These are phyloP conservation scores for Flueggea neowawraea DNA, from an alignment of 441 rosid species.

Conservation along the genomic window DNA sequence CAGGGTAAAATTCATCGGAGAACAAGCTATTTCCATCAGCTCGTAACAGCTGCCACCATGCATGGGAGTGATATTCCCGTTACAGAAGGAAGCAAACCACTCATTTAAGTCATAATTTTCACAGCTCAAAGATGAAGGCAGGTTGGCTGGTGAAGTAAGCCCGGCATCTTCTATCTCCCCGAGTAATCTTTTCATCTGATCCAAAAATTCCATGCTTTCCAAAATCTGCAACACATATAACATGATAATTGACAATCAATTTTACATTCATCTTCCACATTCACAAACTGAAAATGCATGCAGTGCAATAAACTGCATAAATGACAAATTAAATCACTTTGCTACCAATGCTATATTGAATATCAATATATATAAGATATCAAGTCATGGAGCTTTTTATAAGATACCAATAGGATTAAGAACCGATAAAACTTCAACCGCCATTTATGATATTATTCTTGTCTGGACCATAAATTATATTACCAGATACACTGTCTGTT, in stretches of 20 bases:
- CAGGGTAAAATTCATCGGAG: constrained; percentile 23
- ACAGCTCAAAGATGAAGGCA: constrained; percentile 30
- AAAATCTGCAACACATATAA: constrained; percentile 41
- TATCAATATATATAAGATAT: too few species aligned
- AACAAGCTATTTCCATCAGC: constrained; percentile 35
- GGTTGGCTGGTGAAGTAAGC: constrained; percentile 17
- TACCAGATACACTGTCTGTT: background rate
- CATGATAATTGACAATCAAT: constrained; percentile 9
- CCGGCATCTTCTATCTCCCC: constrained; percentile 24
- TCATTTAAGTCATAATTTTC: constrained; percentile 43
- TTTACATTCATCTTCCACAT: background rate
- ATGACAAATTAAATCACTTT: too few species aligned
- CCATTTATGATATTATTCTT: too few species aligned
- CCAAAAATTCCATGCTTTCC: constrained; percentile 57
- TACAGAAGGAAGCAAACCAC: constrained; percentile 53
- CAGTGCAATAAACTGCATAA: background rate
- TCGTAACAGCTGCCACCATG: constrained; percentile 38
- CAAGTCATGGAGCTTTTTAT: too few species aligned
- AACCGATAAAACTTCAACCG: too few species aligned
- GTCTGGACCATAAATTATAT: background rate
- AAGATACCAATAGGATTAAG: too few species aligned
- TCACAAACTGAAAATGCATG: background rate
- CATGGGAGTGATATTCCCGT: constrained; percentile 30
- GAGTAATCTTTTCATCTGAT: constrained; percentile 47
- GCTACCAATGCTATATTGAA: too few species aligned